Evolutionary conservation across 2,329 filamentous ascomycete genomes (phyloP), one percentile per base, ranked within the genome.

Genomic region (Exophiala mesophila): DNA sequence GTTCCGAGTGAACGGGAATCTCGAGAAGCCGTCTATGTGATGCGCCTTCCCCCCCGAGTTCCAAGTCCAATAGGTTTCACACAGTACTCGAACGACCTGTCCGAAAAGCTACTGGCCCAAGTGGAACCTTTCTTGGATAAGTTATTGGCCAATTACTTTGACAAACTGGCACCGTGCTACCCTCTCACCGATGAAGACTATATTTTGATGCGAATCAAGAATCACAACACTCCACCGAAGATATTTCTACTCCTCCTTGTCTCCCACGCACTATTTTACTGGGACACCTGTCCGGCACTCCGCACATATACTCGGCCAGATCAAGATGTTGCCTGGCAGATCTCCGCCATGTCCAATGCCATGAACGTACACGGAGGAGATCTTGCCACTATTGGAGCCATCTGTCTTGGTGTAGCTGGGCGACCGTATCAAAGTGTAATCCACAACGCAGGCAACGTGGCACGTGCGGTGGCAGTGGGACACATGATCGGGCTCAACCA

Each of bases 241-340:
- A 72, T 76, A 2, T 60, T 82, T 16, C 55, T 81, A 3, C 72
- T 74, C 29, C 73, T 73, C 43, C 59, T 82, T 1, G 77, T 80
- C 52, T 78, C 77, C 0, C 73, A 77, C 53, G 71, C 73, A 0
- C 57, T 80, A 3, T 68, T 76, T 3, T 78, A 76, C 52, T 82
- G 78, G 78, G 66, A 68, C 18, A 68, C 70, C 39, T 71, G 69
- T 0, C 64, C 64, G 0, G 59, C 64, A 3, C 56, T 74, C 2
- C 60, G 63, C 3, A 59, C 60, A 4, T 68, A 74, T 44, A 68
- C 71, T 3, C 66, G 72, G 34, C 77, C 78, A 0, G 77, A 82
- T 53, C 66, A 69, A 30, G 70, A 76, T 32, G 82, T 78, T 55
- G 72, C 77, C 7, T 80, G 80, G 69, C 82, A 82, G 44, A 68